phyloP scores from a whole-genome alignment of 345 rosid genomes.

The Moringa oleifera region DNA sequence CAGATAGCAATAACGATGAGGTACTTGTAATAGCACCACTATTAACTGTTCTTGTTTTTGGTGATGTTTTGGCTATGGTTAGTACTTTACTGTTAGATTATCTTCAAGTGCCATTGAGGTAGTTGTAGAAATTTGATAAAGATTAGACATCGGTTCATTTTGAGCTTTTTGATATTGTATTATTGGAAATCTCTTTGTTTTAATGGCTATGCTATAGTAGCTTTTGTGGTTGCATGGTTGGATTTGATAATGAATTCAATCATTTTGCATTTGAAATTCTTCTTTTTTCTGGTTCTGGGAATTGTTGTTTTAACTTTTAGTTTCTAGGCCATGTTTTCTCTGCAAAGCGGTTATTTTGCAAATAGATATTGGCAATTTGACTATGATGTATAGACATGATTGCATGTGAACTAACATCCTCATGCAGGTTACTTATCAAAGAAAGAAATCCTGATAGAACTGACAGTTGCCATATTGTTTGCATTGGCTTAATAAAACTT shows the following conservation, averaged over 20 bases:
- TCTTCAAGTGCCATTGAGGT: neutral
- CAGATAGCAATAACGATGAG: conserved; percentile 73
- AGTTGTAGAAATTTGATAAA: neutral
- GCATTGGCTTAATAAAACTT: neutral
- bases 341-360: neutral
- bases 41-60: neutral
- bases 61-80: neutral
- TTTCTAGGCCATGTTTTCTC: too few species aligned
- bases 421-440: neutral
- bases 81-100: neutral
- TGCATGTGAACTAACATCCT: neutral
- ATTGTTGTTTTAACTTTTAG: too few species aligned
- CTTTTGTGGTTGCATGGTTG: neutral
- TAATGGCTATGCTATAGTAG: neutral
- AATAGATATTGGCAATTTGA: too few species aligned
- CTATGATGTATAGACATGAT: too few species aligned
- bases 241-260: neutral
- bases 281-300: neutral
- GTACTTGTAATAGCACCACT: conserved; percentile 19
- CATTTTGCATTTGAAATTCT: neutral
- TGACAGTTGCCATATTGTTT: neutral
- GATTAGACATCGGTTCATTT: neutral
- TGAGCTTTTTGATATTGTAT: conserved; percentile 1
- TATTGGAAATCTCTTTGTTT: neutral
- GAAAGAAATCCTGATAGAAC: neutral